Conservation (phyloP, 2,329 filamentous ascomycete genomes). For the Pseudogymnoascus sp. region DNA sequence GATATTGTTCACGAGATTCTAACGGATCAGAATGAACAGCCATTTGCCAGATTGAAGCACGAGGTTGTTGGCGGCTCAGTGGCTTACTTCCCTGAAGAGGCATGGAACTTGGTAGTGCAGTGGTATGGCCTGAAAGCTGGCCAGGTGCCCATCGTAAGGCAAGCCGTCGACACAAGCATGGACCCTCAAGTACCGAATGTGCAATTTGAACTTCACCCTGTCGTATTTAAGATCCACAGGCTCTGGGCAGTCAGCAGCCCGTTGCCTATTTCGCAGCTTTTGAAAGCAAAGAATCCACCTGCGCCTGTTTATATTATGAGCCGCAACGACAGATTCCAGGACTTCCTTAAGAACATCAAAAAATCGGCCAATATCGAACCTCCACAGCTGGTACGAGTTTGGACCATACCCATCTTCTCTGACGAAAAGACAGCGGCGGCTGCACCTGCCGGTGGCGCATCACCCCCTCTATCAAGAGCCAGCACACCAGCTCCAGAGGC, state of each 20-base stretch:
- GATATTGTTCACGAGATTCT: slow-evolving; percentile 63
- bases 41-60: slow-evolving; percentile 66
- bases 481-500: slow-evolving; percentile 17
- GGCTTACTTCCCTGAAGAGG: slow-evolving; percentile 66
- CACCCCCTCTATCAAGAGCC: slow-evolving; percentile 27
- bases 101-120: slow-evolving; percentile 70
- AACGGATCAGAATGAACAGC: slow-evolving; percentile 38
- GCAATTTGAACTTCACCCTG: slow-evolving; percentile 75
- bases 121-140: slow-evolving; percentile 73
- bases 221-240: slow-evolving; percentile 76
- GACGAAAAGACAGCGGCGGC: slow-evolving; percentile 31
- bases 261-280: slow-evolving; percentile 45
- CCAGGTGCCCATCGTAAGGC: slow-evolving; percentile 63
- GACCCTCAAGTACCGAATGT: slow-evolving; percentile 55
- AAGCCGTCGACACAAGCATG: slow-evolving; percentile 66
- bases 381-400: slow-evolving; percentile 63
- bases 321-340: slow-evolving; percentile 57
- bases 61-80: slow-evolving; percentile 64
- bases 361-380: slow-evolving; percentile 55
- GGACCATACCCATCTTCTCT: slow-evolving; percentile 19
- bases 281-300: slow-evolving; percentile 51
- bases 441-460: slow-evolving; percentile 34
- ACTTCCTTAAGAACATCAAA: slow-evolving; percentile 73
- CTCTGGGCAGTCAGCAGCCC: slow-evolving; percentile 55
- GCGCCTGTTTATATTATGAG: slow-evolving; percentile 64